Conservation (phyloP, 129 eudicot genomes). For the Erigeron canadensis region DNA sequence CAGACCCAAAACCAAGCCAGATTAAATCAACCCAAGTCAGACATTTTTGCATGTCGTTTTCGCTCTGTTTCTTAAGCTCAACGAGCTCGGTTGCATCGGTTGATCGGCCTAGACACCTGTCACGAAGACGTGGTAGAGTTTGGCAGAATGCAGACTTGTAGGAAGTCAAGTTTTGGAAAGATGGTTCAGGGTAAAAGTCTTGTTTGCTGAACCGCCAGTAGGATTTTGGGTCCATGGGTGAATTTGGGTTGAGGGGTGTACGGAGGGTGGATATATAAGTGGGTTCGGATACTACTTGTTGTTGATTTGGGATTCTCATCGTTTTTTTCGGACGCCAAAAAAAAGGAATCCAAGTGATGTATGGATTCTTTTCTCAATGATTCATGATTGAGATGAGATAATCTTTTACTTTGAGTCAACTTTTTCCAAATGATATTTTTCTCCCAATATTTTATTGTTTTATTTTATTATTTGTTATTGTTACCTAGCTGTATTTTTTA, state of each 20-base stretch:
- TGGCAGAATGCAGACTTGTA: conserved; percentile 55
- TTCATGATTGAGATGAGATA: background rate
- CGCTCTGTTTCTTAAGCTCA: conserved; percentile 49
- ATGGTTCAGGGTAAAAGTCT: conserved; percentile 73
- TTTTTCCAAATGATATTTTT: background rate
- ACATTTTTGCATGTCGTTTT: conserved; percentile 56
- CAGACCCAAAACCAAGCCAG: conserved; percentile 84
- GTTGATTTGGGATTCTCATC: too few species aligned
- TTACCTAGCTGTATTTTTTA: too few species aligned
- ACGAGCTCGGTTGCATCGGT: conserved; percentile 55
- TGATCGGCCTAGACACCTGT: conserved; percentile 69
- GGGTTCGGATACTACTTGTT: too few species aligned
- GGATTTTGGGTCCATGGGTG: conserved; percentile 41
- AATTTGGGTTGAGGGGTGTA: conserved; percentile 26
- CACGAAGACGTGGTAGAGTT: conserved; percentile 52
- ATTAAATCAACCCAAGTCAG: conserved; percentile 81
- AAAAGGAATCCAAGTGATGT: too few species aligned
- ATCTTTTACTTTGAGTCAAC: background rate
- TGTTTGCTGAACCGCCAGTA: conserved; percentile 73
- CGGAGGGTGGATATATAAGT: conserved; percentile 7
- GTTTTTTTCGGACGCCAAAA: too few species aligned
- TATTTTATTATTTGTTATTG: too few species aligned
- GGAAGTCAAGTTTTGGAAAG: conserved; percentile 50
- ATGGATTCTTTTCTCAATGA: background rate
- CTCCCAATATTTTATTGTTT: too few species aligned